A percentile compares a stretch with the other conserved stretches of the same genome.
These are phyloP conservation scores for Dictyostelium firmibasis DNA, from an alignment of 78 protist genomes.

Conservation along the genomic window DNA sequence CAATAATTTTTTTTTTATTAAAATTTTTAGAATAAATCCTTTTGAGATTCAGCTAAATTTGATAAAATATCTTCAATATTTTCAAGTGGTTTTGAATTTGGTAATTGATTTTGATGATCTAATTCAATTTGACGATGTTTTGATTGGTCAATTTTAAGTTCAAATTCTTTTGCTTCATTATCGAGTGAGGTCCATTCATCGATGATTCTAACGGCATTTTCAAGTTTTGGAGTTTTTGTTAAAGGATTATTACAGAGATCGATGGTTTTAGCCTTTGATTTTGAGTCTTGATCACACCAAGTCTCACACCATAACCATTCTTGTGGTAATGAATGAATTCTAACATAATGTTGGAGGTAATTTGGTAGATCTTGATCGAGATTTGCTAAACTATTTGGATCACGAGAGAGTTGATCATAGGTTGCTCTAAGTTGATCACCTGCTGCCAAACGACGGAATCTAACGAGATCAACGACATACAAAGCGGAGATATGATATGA, in stretches of 20 bases:
- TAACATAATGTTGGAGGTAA: conserved; percentile 93
- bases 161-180: conserved; percentile 67
- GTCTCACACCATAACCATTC: conserved; percentile 99
- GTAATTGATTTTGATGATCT: not conserved
- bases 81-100: not conserved
- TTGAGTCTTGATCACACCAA: conserved; percentile 95
- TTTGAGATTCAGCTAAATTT: conserved; percentile 33
- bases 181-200: conserved; percentile 84
- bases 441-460: conserved; percentile 90
- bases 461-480: conserved; percentile 95
- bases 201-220: conserved; percentile 89
- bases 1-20: not conserved
- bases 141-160: not conserved
- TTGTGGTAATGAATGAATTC: conserved; percentile 96
- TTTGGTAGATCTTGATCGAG: conserved; percentile 99
- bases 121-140: conserved; percentile 18
- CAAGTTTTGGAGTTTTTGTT: conserved; percentile 98
- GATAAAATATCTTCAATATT: not conserved
- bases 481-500: conserved; percentile 99
- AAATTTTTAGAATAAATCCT: conserved; percentile 8
- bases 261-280: conserved; percentile 96
- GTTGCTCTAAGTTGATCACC: conserved; percentile 94
- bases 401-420: conserved; percentile 90
- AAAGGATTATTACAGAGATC: conserved; percentile 99
- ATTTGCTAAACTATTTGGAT: conserved; percentile 84